Percentiles rank a stretch among this genome's conserved stretches.
Conservation (phyloP, 1,284 basidiomycete genomes). For the Trametes versicolor region DNA sequence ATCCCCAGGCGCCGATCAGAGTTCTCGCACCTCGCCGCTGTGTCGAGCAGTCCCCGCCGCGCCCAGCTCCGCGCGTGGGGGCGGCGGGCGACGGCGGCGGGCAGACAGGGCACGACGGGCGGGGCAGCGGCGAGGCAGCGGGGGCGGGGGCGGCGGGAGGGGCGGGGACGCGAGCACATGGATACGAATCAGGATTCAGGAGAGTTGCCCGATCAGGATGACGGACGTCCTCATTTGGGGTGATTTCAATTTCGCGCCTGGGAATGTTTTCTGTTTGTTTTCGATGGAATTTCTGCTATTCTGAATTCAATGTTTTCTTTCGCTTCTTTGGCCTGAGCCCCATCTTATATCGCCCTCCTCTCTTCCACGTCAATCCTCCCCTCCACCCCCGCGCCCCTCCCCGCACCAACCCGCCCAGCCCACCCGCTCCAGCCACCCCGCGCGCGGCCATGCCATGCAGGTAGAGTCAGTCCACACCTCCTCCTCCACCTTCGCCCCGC, state of each 20-base stretch:
- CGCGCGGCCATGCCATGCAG: slow-evolving; percentile 30
- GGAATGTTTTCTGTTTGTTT: slow-evolving; percentile 48
- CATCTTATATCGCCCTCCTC: slow-evolving; percentile 43
- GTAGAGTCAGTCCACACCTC: slow-evolving; percentile 31
- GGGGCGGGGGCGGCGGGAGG: slow-evolving; percentile 11
- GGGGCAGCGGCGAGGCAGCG: slow-evolving; percentile 8
- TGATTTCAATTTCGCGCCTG: slow-evolving; percentile 42
- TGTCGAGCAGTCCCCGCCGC: neutral
- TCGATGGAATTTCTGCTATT: slow-evolving; percentile 45
- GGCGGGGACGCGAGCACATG: slow-evolving; percentile 25
- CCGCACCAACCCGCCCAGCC: slow-evolving; percentile 20
- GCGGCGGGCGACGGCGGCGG: slow-evolving; percentile 3
- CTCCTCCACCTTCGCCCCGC: neutral
- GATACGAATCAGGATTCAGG: slow-evolving; percentile 39
- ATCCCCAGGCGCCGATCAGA: slow-evolving; percentile 27
- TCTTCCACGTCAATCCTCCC: slow-evolving; percentile 42
- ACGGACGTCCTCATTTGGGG: slow-evolving; percentile 35
- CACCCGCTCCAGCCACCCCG: slow-evolving; percentile 7
- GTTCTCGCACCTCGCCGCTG: slow-evolving; percentile 16
- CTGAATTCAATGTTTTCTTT: slow-evolving; percentile 48
- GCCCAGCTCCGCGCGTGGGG: neutral
- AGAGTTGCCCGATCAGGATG: slow-evolving; percentile 37
- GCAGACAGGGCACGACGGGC: neutral
- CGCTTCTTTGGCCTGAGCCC: slow-evolving; percentile 44
- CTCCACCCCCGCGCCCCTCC: slow-evolving; percentile 33